Base-by-base conservation (phyloP, 225 moss, liverwort and hornwort species). In the Bryum argenteum region DNA sequence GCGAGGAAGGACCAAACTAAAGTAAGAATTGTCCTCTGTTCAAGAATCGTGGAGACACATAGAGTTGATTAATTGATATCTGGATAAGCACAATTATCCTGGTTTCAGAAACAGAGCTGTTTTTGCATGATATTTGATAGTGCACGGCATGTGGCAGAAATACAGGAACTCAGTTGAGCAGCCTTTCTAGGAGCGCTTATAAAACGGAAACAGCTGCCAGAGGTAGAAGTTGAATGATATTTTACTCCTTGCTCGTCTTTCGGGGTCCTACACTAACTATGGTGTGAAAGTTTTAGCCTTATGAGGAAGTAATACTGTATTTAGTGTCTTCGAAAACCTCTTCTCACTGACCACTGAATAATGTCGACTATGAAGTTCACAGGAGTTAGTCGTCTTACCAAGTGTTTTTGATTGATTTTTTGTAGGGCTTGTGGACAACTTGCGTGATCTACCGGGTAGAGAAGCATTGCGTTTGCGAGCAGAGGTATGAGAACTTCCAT, bases 371-470 rank as follows among this genome's bases (percentile, higher is more conserved):
- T 65, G 60, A 61, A 65, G n/a, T 72, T 64, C 45, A 58, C 58
- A 63, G 55, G 15, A 48, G 17, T 58, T 42, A 26, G 40, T 55
- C 37, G 18, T 23, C 33, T 56, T 42, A n/a, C 22, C 22, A 72
- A 53, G 6, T 43, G 51, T 28, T 40, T 48, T 48, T 16, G 8
- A 24, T 68, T 45, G 16, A 15, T 8, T 56, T 47, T 48, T 58
- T 81, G 81, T 76, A 98, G 97, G 84, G 44, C 92, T 98, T 51
- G 80, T 91, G 92, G 94, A 91, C 51, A 88, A 79, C 72, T 84
- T 98, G 80, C 88, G 92, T 76, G 92, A 98, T 77, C 81, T 98
- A 56, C 92, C 97, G 42, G 90, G 92, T 61, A 83, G 97, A 63
- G 92, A 98, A 79, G 90, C 94, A 58, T 81, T 91, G 69, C 84